phyloP scores from a whole-genome alignment of 176 grass and related monocot genomes.

The Luzula sylvatica region DNA sequence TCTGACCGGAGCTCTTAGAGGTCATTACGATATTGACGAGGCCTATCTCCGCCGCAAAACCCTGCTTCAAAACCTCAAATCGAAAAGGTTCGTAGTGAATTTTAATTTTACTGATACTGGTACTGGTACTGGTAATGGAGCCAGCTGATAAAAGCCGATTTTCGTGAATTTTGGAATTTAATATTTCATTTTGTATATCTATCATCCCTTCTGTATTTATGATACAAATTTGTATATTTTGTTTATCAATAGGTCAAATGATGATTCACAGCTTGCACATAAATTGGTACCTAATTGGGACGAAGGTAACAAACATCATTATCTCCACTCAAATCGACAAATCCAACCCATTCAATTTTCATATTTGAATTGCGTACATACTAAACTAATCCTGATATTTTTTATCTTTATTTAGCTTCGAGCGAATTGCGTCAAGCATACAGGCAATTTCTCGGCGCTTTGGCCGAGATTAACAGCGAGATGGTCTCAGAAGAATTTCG shows the following conservation, averaged over 20 bases:
- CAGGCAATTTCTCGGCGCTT: conserved; percentile 62
- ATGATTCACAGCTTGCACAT: conserved; percentile 64
- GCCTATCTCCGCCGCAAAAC: conserved; percentile 85
- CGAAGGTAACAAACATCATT: conserved; percentile 45
- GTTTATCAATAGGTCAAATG: conserved; percentile 36
- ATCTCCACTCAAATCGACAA: background rate
- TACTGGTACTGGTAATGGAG: background rate
- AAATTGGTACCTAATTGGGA: conserved; percentile 76
- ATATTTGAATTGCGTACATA: no score
- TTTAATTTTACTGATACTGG: background rate
- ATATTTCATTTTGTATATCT: background rate
- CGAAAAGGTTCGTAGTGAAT: conserved; percentile 29
- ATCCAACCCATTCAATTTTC: no score
- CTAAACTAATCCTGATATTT: conserved; percentile 2
- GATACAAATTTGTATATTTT: background rate
- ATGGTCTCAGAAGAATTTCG: conserved; percentile 66
- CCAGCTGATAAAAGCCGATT: background rate
- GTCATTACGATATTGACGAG: conserved; percentile 62
- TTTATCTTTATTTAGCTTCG: conserved; percentile 40
- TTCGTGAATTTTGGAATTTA: background rate
- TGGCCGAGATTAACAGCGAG: conserved; percentile 75
- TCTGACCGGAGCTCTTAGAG: conserved; percentile 59
- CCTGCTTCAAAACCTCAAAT: conserved; percentile 50
- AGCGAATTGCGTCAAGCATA: conserved; percentile 66
- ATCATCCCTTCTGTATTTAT: no score